These are phyloP conservation scores for Westerdykella sp. DNA, from an alignment of 2,329 filamentous ascomycete genomes.

Conservation along the genomic window DNA sequence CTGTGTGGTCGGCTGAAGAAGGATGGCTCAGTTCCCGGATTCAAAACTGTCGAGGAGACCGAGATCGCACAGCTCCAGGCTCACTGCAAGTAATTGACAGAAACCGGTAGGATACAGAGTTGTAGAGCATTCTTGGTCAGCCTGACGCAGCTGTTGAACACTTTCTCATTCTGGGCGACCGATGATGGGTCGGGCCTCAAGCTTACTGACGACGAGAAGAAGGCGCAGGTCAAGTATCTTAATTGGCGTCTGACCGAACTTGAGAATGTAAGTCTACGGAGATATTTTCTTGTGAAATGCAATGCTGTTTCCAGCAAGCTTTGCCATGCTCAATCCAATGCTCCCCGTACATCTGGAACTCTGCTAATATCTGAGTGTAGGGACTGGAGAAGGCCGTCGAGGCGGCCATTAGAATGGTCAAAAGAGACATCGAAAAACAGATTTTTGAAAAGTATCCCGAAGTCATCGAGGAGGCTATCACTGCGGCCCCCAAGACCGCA, in stretches of 20 bases:
- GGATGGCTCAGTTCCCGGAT: conserved; percentile 50
- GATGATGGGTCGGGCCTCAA: conserved; percentile 39
- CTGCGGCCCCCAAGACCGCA: conserved; percentile 31
- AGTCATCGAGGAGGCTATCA: conserved; percentile 37
- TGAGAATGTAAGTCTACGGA: conserved; percentile 28
- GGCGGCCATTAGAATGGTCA: conserved; percentile 37
- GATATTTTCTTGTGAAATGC: background rate
- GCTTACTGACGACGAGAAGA: conserved; percentile 38
- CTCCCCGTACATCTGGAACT: background rate
- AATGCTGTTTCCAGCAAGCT: too few species aligned
- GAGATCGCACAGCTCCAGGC: conserved; percentile 54
- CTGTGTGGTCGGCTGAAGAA: conserved; percentile 50
- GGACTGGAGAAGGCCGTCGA: conserved; percentile 39
- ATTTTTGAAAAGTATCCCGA: conserved; percentile 43
- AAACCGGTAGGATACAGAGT: conserved; percentile 41
- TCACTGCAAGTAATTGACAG: conserved; percentile 55
- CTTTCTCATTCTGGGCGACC: conserved; percentile 47
- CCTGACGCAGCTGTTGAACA: conserved; percentile 48
- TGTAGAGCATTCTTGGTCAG: conserved; percentile 49
- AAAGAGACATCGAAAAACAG: conserved; percentile 39
- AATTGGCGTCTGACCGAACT: conserved; percentile 36
- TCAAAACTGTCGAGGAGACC: conserved; percentile 49
- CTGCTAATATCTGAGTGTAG: conserved; percentile 1
- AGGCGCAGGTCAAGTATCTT: conserved; percentile 37
- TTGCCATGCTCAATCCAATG: too few species aligned